Conservation (phyloP, 495 filamentous ascomycete species). For the Tirmania nivea region DNA sequence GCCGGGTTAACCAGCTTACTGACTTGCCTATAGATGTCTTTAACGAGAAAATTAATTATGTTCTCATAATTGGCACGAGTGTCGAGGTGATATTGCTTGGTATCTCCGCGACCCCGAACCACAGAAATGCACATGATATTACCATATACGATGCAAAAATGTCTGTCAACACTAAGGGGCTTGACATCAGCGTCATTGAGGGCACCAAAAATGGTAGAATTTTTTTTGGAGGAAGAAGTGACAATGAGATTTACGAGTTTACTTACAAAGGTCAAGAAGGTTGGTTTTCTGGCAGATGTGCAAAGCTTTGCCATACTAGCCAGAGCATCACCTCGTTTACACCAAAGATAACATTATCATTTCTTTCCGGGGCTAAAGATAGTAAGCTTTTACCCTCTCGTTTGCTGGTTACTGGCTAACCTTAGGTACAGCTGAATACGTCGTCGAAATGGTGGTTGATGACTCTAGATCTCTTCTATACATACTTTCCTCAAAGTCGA, state of each 20-base stretch:
- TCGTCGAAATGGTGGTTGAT: slow-evolving; percentile 63
- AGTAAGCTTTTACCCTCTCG: slow-evolving; percentile 3
- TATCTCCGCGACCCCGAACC: slow-evolving; percentile 34
- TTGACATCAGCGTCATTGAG: slow-evolving; percentile 52
- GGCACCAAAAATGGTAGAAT: slow-evolving; percentile 65
- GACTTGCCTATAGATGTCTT: slow-evolving; percentile 45
- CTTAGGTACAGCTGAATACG: slow-evolving; percentile 28
- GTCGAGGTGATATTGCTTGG: slow-evolving; percentile 66
- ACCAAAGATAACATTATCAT: slow-evolving; percentile 23
- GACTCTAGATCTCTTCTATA: slow-evolving; percentile 75
- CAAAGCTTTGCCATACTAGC: slow-evolving; percentile 65
- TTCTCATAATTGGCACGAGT: slow-evolving; percentile 73
- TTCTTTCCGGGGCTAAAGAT: slow-evolving; percentile 14
- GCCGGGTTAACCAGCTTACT: too few species aligned
- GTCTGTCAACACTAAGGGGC: slow-evolving; percentile 45
- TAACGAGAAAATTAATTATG: slow-evolving; percentile 54
- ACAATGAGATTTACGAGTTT: slow-evolving; percentile 77
- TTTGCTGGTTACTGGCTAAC: slow-evolving; percentile 1
- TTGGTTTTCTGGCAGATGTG: slow-evolving; percentile 72
- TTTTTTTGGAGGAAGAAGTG: slow-evolving; percentile 63
- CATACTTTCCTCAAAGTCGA: slow-evolving; percentile 64
- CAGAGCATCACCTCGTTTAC: slow-evolving; percentile 51
- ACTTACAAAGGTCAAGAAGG: slow-evolving; percentile 78
- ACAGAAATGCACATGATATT: slow-evolving; percentile 45
- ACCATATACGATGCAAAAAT: slow-evolving; percentile 68